phyloP scores from a whole-genome alignment of 176 grass and related monocot genomes.

The Dendrocalamus sinicus region DNA sequence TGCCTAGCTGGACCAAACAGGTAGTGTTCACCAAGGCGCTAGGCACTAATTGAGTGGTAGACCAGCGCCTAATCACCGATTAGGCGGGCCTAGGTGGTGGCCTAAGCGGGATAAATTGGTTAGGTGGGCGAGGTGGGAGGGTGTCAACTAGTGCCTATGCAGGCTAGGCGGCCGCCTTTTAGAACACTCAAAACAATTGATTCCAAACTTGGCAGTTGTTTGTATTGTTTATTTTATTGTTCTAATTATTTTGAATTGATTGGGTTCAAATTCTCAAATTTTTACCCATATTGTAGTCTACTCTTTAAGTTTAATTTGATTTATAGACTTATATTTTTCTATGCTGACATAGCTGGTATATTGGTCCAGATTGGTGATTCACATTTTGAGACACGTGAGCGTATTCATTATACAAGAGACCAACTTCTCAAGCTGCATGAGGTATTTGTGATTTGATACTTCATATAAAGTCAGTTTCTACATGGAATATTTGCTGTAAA shows the following conservation, averaged over 20 bases:
- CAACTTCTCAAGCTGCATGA: conserved; percentile 79
- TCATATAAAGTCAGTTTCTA: conserved; percentile 20
- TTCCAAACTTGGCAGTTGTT: neutral
- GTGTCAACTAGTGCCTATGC: no score
- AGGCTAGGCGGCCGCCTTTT: no score
- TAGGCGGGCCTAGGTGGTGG: no score
- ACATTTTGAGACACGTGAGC: conserved; percentile 68
- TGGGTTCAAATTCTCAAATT: conserved; percentile 13
- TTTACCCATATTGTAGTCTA: neutral
- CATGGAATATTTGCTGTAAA: conserved; percentile 12
- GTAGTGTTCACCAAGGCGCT: no score
- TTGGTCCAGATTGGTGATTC: conserved; percentile 69
- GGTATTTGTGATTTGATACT: conserved; percentile 48
- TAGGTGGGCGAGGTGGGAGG: no score
- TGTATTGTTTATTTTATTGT: neutral
- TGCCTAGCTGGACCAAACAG: conserved; percentile 13
- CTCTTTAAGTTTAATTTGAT: neutral
- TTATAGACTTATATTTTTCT: neutral
- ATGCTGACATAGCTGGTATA: conserved; percentile 23
- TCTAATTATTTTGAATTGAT: neutral
- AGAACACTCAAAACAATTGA: neutral
- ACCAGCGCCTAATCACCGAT: no score
- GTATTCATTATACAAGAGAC: conserved; percentile 78
- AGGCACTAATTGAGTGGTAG: no score
- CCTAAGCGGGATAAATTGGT: no score